Evolutionary conservation across 192 early-diverging fungal genomes (phyloP), one percentile per base, ranked within the genome.

Genomic region (Umbelopsis sp.): DNA sequence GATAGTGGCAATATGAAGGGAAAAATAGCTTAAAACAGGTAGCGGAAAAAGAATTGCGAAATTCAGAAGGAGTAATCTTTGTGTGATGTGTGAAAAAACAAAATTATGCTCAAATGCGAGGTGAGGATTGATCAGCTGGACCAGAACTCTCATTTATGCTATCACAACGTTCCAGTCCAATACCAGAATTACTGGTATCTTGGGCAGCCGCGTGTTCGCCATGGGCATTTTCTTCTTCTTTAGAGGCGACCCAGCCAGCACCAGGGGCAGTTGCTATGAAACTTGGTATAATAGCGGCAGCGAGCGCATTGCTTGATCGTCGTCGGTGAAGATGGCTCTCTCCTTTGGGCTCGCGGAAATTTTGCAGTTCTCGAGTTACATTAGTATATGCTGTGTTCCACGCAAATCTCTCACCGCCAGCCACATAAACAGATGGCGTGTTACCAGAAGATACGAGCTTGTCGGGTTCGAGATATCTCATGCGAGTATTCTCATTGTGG

Each of bases 341-440:
- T 2, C 64, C 44, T 80, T 74, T 15, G 47, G 50, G 1, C 23
- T 73, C 16, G 20, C 66, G 9, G 45, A 44, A 45, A 3, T 33
- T 50, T 49, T 27, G 15, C 11, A 84, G 52, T 20, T 81, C 73
- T 11, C 74, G 69, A 49, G 68, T 70, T 10, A 84, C 80, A 3
- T 75, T 73, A 0, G 69, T 74, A 25, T 78, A 74, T 6, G 84
- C 76, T 21, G 73, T 74, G 51, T 79, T 82, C 82, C 82, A 87
- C 23, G 81, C 78, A 20, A 84, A 74, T 35, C 79, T 69, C 11
- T 81, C 80, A 16, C 73, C 69, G 6, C 69, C 71, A 47, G 72
- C 76, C 65, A 79, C 67, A 51, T 79, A 79, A 20, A 79, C 55
- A 2, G 55, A 61, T 8, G 55, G 55, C 3, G 55, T 61, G 35